Percentiles rank a stretch among this genome's conserved stretches.
phyloP scores from a whole-genome alignment of 2,329 filamentous ascomycete genomes.

The Bipolaris oryzae region DNA sequence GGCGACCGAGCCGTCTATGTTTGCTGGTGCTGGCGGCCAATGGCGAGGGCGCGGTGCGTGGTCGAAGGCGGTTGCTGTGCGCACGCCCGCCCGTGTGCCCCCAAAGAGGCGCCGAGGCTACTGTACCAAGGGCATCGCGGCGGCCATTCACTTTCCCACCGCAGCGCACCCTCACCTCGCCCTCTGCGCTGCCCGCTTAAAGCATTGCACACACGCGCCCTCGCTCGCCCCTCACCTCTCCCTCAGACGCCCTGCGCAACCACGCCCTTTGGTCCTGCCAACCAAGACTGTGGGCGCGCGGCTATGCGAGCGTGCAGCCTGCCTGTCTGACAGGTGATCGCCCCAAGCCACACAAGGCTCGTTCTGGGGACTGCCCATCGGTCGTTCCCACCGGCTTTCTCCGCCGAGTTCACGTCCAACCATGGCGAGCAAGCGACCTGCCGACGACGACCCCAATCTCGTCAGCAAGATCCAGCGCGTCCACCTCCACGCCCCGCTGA shows the following conservation, averaged over 20 bases:
- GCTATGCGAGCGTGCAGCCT: slow-evolving; percentile 10
- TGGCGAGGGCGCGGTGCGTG: slow-evolving; percentile 4
- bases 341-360: slow-evolving; percentile 22
- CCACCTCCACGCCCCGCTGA: slow-evolving; percentile 32
- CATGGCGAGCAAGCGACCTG: slow-evolving; percentile 38
- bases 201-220: slow-evolving; percentile 6
- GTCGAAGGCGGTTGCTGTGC: too few species aligned
- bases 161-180: slow-evolving; percentile 5
- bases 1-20: slow-evolving; percentile 18
- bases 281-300: slow-evolving; percentile 2
- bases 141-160: slow-evolving; percentile 10
- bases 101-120: slow-evolving; percentile 16
- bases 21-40: slow-evolving; percentile 14
- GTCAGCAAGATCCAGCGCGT: slow-evolving; percentile 43
- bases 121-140: slow-evolving; percentile 7
- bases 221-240: background rate
- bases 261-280: background rate
- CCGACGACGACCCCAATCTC: slow-evolving; percentile 28
- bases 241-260: background rate
- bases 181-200: background rate
- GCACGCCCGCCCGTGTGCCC: too few species aligned
- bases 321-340: slow-evolving; percentile 18
- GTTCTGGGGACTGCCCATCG: slow-evolving; percentile 16
- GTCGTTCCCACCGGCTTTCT: slow-evolving; percentile 14
- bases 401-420: slow-evolving; percentile 13